Evolutionary conservation across 2,329 filamentous ascomycete genomes (phyloP).

Genomic region (Ceratocystiopsis sp.): DNA sequence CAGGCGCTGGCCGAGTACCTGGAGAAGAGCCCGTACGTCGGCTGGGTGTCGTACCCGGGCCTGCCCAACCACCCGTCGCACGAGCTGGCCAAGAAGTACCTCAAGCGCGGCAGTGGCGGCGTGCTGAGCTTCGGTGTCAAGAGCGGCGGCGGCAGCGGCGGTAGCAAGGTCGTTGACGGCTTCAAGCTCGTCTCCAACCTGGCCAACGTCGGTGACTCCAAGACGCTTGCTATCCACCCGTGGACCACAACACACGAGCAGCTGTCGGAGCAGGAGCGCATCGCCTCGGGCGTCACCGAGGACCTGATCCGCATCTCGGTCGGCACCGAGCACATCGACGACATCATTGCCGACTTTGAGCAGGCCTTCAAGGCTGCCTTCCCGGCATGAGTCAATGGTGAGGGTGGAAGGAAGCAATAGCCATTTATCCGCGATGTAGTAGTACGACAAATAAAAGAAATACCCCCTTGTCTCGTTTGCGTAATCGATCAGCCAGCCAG

Average conservation of each 20-base stretch:
- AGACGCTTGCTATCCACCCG: constrained; percentile 87
- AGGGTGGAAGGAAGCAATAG: not conserved
- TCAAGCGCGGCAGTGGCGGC: constrained; percentile 70
- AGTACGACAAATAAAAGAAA: not conserved
- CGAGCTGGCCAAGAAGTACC: constrained; percentile 68
- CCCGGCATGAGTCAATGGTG: constrained; percentile 14
- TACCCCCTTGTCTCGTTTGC: no score
- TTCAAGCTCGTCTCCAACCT: constrained; percentile 94
- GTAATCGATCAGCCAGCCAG: no score
- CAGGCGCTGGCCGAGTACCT: constrained; percentile 67
- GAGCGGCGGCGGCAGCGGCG: constrained; percentile 58
- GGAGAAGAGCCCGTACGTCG: constrained; percentile 65
- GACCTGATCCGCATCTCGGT: constrained; percentile 92
- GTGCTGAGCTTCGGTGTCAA: constrained; percentile 90
- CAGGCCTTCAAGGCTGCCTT: constrained; percentile 59
- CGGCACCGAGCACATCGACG: constrained; percentile 90
- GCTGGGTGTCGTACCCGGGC: constrained; percentile 90
- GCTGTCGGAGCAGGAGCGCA: constrained; percentile 64
- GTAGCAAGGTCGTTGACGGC: constrained; percentile 75
- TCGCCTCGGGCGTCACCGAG: constrained; percentile 66
- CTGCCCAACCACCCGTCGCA: constrained; percentile 69
- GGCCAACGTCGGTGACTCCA: constrained; percentile 90
- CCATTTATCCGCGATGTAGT: no score
- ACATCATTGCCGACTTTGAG: constrained; percentile 90
- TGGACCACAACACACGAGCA: constrained; percentile 95